These are phyloP conservation scores for Cercophora sp. DNA, from an alignment of 495 filamentous ascomycete genomes.

Conservation along the genomic window DNA sequence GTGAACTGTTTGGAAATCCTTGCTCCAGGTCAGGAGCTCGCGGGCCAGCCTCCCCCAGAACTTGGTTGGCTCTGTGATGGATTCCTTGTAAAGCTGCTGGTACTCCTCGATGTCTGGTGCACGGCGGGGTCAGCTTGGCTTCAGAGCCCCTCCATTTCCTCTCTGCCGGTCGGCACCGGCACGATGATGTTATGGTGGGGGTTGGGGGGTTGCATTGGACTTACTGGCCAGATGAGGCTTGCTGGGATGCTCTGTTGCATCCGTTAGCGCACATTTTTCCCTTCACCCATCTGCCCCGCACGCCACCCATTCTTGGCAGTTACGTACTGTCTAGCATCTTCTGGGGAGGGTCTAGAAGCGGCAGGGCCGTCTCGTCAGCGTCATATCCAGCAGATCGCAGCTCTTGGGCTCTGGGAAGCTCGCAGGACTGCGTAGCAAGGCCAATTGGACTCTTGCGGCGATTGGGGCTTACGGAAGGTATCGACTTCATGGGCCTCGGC, in stretches of 20 bases:
- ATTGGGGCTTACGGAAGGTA: conserved; percentile 59
- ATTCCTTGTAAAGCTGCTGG: conserved; percentile 90
- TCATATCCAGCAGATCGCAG: no score
- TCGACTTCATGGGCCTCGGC: conserved; percentile 81
- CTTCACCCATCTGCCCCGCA: conserved; percentile 28
- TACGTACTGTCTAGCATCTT: conserved; percentile 63
- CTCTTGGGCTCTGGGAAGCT: no score
- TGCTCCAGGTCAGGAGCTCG: conserved; percentile 85
- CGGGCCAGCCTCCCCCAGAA: conserved; percentile 88
- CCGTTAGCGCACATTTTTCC: conserved; percentile 32
- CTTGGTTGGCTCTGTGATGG: conserved; percentile 81
- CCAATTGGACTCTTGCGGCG: conserved; percentile 18
- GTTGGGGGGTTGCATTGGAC: conserved; percentile 17
- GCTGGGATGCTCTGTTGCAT: conserved; percentile 51
- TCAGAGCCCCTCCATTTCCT: neutral
- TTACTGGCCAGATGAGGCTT: conserved; percentile 53
- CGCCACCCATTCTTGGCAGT: conserved; percentile 15
- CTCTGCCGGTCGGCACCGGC: neutral
- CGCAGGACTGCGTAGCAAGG: neutral
- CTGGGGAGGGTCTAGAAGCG: conserved; percentile 44
- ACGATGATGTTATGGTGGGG: neutral
- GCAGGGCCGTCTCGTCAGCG: conserved; percentile 6
- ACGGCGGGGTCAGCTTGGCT: conserved; percentile 17
- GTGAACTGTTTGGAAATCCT: conserved; percentile 88
- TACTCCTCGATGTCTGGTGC: conserved; percentile 77